Evolutionary conservation across 805 yeast genomes (phyloP).

Genomic region (Candida manassasensis): DNA sequence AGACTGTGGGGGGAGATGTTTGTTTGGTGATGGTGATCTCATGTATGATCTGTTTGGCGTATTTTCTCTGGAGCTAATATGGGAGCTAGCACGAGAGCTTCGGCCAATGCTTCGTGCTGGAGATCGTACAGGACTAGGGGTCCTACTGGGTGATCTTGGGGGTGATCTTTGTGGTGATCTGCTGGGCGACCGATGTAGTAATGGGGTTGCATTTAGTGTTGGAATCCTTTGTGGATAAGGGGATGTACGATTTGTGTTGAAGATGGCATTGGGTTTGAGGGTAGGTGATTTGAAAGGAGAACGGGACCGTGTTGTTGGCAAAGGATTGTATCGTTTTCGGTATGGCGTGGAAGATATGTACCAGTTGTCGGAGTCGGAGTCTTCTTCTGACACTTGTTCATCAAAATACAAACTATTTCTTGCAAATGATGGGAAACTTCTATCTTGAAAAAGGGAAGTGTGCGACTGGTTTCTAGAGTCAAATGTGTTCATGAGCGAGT

Average conservation of each 20-base stretch:
- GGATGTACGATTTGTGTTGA: slow-evolving; percentile 4
- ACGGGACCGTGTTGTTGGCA: background rate
- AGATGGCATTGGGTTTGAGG: slow-evolving; percentile 5
- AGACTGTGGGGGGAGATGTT: background rate
- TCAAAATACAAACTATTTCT: slow-evolving; percentile 5
- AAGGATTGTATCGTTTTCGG: background rate
- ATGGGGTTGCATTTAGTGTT: slow-evolving; percentile 1
- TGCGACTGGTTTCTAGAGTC: slow-evolving; percentile 1
- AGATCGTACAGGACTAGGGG: slow-evolving; percentile 11
- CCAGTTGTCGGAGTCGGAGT: slow-evolving; percentile 8
- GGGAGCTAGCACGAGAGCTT: background rate
- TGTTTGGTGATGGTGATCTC: slow-evolving; percentile 8
- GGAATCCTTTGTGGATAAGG: slow-evolving; percentile 2
- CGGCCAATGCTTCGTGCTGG: slow-evolving; percentile 5
- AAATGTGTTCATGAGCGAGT: slow-evolving; percentile 2
- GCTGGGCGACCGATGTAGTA: background rate
- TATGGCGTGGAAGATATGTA: slow-evolving; percentile 13
- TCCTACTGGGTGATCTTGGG: slow-evolving; percentile 5
- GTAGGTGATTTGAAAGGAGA: slow-evolving; percentile 8
- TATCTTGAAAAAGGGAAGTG: background rate
- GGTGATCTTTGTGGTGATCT: slow-evolving; percentile 6
- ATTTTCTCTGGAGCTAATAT: slow-evolving; percentile 1
- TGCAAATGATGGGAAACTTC: background rate
- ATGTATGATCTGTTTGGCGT: slow-evolving; percentile 5
- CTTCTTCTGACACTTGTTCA: slow-evolving; percentile 7